A percentile compares a stretch with the other conserved stretches of the same genome.
Conservation (phyloP, 768 basidiomycete genomes). For the Termitomyces sp. region DNA sequence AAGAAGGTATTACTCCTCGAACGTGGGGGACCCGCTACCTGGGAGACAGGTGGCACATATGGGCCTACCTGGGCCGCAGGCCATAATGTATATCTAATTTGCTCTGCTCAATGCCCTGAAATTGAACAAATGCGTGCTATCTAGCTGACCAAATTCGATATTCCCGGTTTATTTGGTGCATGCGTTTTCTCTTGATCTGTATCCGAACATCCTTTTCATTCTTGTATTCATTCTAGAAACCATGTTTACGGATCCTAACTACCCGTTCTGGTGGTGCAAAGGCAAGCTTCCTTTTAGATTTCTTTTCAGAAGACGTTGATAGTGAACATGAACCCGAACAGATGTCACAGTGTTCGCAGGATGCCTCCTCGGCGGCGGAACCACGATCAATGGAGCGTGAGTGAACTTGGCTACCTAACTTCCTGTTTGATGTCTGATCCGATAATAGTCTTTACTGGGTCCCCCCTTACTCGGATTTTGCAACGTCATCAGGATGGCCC, state of each 20-base stretch:
- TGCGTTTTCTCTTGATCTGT: background rate
- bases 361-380: constrained; percentile 61
- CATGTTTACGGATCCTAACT: constrained; percentile 56
- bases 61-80: constrained; percentile 47
- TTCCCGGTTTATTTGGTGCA: constrained; percentile 54
- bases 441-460: constrained; percentile 46
- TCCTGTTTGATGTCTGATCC: background rate
- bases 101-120: background rate
- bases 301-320: background rate
- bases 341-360: constrained; percentile 63
- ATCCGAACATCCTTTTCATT: background rate
- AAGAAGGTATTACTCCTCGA: constrained; percentile 63
- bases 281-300: constrained; percentile 25
- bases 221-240: constrained; percentile 33
- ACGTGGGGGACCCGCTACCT: constrained; percentile 60
- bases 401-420: constrained; percentile 16
- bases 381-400: constrained; percentile 61
- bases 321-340: constrained; percentile 8
- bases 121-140: background rate
- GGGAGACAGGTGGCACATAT: constrained; percentile 56
- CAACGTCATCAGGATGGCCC: constrained; percentile 49
- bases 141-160: constrained; percentile 63
- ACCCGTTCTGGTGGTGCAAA: constrained; percentile 65
- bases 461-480: constrained; percentile 50
- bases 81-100: constrained; percentile 31